phyloP scores from a whole-genome alignment of 768 basidiomycete genomes.

The Suillus placidus region DNA sequence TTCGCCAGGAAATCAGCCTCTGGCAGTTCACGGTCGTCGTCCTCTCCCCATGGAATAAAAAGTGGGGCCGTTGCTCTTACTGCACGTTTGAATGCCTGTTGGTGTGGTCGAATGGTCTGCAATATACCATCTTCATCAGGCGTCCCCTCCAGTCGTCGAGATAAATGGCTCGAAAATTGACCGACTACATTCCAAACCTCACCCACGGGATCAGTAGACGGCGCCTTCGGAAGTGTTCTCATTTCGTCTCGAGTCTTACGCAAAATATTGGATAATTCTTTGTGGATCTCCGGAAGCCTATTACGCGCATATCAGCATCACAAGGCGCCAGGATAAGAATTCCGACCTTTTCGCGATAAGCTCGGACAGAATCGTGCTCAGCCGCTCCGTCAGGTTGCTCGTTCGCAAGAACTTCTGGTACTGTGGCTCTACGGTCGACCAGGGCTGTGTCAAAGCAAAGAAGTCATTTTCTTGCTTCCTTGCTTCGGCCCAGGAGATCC shows the following conservation, averaged over 20 bases:
- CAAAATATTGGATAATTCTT: slow-evolving; percentile 55
- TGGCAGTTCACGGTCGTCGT: slow-evolving; percentile 7
- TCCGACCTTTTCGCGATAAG: slow-evolving; percentile 62
- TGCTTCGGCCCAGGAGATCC: slow-evolving; percentile 58
- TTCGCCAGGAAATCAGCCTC: slow-evolving; percentile 36
- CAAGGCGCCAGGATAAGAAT: background rate
- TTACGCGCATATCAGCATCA: slow-evolving; percentile 3
- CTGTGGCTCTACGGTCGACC: slow-evolving; percentile 53
- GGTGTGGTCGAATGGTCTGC: slow-evolving; percentile 54
- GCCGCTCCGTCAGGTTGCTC: slow-evolving; percentile 51
- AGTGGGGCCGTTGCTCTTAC: slow-evolving; percentile 59
- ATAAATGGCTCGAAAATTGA: slow-evolving; percentile 49
- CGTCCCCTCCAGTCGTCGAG: slow-evolving; percentile 52
- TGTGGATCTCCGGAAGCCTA: slow-evolving; percentile 65
- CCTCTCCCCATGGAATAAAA: slow-evolving; percentile 53
- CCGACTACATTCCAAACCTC: slow-evolving; percentile 55
- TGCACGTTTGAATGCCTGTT: slow-evolving; percentile 46
- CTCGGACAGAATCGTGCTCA: slow-evolving; percentile 64
- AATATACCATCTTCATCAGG: slow-evolving; percentile 54
- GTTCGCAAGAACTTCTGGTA: slow-evolving; percentile 61
- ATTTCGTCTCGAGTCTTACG: slow-evolving; percentile 38
- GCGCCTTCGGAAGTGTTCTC: slow-evolving; percentile 47
- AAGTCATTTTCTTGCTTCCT: slow-evolving; percentile 57
- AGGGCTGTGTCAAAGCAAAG: slow-evolving; percentile 55
- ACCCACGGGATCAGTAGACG: slow-evolving; percentile 56